Percentiles rank a stretch among this genome's conserved stretches.
Evolutionary conservation across 441 rosid genomes (phyloP).

Genomic region (Eruca vesicaria): DNA sequence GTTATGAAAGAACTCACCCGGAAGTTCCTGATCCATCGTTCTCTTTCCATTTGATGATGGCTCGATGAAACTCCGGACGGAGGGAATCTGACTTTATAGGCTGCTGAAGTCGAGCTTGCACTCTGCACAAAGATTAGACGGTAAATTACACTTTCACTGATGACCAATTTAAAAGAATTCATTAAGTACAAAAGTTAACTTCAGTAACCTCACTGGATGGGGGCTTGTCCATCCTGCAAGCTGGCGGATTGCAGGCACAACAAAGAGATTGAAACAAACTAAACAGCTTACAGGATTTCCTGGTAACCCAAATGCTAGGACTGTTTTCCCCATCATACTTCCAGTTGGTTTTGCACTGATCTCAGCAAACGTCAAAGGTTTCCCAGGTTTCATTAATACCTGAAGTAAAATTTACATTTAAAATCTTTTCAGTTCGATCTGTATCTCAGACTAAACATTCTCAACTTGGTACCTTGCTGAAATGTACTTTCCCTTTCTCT

Average conservation of each 20-base stretch:
- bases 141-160: not conserved
- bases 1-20: slow-evolving; percentile 56
- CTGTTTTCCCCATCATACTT: slow-evolving; percentile 40
- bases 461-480: slow-evolving; percentile 60
- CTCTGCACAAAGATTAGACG: slow-evolving; percentile 43
- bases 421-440: not conserved
- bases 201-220: slow-evolving; percentile 62
- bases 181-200: slow-evolving; percentile 17
- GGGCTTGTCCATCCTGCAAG: slow-evolving; percentile 91
- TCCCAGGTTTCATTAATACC: slow-evolving; percentile 95
- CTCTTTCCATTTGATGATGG: slow-evolving; percentile 66
- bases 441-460: not conserved
- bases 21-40: slow-evolving; percentile 86
- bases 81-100: slow-evolving; percentile 64
- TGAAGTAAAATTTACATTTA: slow-evolving; percentile 37
- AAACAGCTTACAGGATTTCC: slow-evolving; percentile 97
- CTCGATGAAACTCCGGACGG: slow-evolving; percentile 78
- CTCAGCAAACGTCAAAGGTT: slow-evolving; percentile 91
- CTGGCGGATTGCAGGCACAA: slow-evolving; percentile 73
- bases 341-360: slow-evolving; percentile 42
- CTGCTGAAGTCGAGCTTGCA: slow-evolving; percentile 68
- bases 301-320: slow-evolving; percentile 94
- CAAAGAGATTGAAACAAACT: slow-evolving; percentile 89
- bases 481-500: slow-evolving; percentile 72
- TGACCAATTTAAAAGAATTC: not conserved